A percentile compares a stretch with the other conserved stretches of the same genome.
phyloP scores from a whole-genome alignment of 108 stramenopile genomes.

The Stephanodiscus minutulus region DNA sequence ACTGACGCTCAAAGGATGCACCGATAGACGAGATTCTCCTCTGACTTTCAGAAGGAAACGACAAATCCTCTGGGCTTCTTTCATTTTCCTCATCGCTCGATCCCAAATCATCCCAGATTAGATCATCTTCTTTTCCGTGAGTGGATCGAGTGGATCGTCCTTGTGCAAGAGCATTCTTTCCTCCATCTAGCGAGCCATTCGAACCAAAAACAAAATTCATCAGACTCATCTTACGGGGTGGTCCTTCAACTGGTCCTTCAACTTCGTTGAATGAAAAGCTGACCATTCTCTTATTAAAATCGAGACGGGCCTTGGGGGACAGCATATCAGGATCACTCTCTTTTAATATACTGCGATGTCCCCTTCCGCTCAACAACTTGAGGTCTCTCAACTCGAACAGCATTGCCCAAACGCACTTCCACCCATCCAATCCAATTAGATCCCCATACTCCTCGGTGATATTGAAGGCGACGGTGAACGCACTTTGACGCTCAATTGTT shows the following conservation, averaged over 20 bases:
- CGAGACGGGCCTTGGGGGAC: constrained; percentile 49
- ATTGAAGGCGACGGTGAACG: constrained; percentile 65
- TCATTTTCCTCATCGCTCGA: constrained; percentile 78
- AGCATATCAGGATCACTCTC: constrained; percentile 82
- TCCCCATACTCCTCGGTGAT: constrained; percentile 65
- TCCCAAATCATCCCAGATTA: constrained; percentile 79
- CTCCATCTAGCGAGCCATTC: constrained; percentile 18
- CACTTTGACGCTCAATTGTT: constrained; percentile 79
- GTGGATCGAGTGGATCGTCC: constrained; percentile 24
- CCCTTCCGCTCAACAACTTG: constrained; percentile 55
- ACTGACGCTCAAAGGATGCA: constrained; percentile 68
- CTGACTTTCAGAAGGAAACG: constrained; percentile 22
- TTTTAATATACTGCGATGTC: constrained; percentile 44
- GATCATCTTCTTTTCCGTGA: constrained; percentile 69
- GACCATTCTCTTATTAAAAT: constrained; percentile 61
- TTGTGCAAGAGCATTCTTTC: constrained; percentile 7
- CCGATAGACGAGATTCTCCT: constrained; percentile 52
- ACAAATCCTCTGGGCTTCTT: constrained; percentile 21
- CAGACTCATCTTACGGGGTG: constrained; percentile 21
- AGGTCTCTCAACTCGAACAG: constrained; percentile 82
- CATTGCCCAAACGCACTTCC: constrained; percentile 79
- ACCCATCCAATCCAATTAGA: constrained; percentile 75
- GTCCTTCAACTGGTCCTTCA: constrained; percentile 17
- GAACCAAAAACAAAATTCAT: constrained; percentile 43
- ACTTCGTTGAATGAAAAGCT: constrained; percentile 37